A percentile compares a stretch with the other conserved stretches of the same genome.
These are phyloP conservation scores for Suillus clintonianus DNA, from an alignment of 768 basidiomycete genomes.

Conservation along the genomic window DNA sequence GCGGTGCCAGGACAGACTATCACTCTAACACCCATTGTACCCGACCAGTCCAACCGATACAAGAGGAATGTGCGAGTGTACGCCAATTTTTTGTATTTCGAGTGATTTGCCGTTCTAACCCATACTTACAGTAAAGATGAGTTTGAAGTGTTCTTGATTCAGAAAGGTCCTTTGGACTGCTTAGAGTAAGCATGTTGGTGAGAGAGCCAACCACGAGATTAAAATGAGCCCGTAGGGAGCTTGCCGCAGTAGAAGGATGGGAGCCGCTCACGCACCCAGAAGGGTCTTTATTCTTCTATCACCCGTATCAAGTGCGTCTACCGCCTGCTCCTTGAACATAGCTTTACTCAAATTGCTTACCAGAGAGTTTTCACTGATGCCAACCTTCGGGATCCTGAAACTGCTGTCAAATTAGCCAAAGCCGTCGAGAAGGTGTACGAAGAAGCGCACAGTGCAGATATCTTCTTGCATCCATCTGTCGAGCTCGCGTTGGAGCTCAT, in stretches of 20 bases:
- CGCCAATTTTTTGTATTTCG: not conserved
- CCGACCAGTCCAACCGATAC: not conserved
- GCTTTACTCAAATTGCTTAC: not conserved
- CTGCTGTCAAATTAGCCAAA: not conserved
- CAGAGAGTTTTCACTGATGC: slow-evolving; percentile 14
- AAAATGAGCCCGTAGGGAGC: not conserved
- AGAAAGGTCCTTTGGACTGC: not conserved
- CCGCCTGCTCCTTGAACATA: not conserved
- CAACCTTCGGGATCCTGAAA: not conserved
- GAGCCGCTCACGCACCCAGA: slow-evolving; percentile 49
- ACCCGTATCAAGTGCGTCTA: slow-evolving; percentile 38
- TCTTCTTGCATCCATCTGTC: not conserved
- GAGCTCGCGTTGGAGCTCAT: slow-evolving; percentile 13
- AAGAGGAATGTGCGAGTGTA: not conserved
- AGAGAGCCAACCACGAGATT: not conserved
- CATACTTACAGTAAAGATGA: not conserved
- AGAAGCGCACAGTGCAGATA: not conserved
- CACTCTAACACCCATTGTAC: not conserved
- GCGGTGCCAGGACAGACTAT: not conserved
- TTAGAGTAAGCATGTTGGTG: not conserved
- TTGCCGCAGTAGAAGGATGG: slow-evolving; percentile 35
- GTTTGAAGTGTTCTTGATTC: no score
- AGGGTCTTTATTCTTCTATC: slow-evolving; percentile 54
- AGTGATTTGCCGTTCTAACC: not conserved
- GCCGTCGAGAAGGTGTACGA: not conserved